Conservation (phyloP, 768 basidiomycete species). For the Suillus brevipes region DNA sequence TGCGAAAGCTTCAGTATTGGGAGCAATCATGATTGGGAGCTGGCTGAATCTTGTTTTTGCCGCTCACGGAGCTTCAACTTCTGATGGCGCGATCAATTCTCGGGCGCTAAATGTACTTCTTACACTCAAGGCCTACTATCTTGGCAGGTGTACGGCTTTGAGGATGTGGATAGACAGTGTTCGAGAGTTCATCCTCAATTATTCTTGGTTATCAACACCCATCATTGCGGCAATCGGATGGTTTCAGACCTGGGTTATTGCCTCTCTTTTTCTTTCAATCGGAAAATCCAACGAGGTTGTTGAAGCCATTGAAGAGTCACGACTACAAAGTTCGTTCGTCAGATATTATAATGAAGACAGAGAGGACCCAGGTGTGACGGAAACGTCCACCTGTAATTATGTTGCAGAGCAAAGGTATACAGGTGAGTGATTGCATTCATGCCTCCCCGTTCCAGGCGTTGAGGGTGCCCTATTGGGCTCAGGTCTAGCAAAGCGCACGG, state of each 20-base stretch:
- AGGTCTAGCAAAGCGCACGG: constrained; percentile 2
- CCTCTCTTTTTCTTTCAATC: constrained; percentile 2
- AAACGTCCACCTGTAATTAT: constrained; percentile 2
- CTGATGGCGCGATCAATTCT: background rate
- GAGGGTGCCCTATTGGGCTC: background rate
- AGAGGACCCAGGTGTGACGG: background rate
- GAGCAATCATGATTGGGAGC: too few species aligned
- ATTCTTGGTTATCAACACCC: constrained; percentile 7
- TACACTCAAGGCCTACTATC: background rate
- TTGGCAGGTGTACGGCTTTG: background rate
- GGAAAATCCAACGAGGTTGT: background rate
- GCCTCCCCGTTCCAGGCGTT: background rate
- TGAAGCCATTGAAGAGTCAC: constrained; percentile 3
- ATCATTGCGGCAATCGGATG: constrained; percentile 5
- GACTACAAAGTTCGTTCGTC: constrained; percentile 1
- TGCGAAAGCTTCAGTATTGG: too few species aligned
- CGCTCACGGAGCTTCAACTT: background rate
- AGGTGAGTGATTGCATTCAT: background rate
- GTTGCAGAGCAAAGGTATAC: constrained; percentile 7
- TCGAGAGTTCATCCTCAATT: constrained; percentile 3
- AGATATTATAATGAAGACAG: constrained; percentile 2
- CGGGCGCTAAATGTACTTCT: background rate
- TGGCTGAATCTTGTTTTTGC: background rate
- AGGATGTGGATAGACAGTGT: constrained; percentile 3
- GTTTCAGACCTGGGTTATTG: constrained; percentile 3